Percentiles rank a stretch among this genome's conserved stretches.
phyloP scores from a whole-genome alignment of 2,329 filamentous ascomycete species.

The Penicillium nordicum region DNA sequence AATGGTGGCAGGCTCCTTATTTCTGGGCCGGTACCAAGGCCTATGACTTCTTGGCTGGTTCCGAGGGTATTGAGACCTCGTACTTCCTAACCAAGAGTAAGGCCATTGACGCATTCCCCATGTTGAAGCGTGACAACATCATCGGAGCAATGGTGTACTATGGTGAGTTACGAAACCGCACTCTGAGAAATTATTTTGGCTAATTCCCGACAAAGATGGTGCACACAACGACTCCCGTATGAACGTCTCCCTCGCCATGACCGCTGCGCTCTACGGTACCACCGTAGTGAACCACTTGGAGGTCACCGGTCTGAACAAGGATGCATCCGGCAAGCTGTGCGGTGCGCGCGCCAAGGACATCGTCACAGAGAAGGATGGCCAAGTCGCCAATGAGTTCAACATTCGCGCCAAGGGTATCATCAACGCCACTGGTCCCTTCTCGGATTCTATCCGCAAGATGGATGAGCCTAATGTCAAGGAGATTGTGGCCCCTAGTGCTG shows the following conservation, averaged over 20 bases:
- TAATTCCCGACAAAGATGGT: conserved; percentile 57
- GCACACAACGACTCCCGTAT: conserved; percentile 90
- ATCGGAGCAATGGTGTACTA: conserved; percentile 86
- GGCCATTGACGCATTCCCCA: conserved; percentile 81
- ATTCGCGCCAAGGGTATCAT: conserved; percentile 78
- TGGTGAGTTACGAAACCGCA: conserved; percentile 42
- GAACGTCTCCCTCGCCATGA: conserved; percentile 87
- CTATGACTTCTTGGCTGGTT: conserved; percentile 81
- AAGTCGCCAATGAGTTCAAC: conserved; percentile 60
- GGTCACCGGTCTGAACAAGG: conserved; percentile 72
- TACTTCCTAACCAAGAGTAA: conserved; percentile 86
- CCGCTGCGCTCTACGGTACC: conserved; percentile 78
- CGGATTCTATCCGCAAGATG: conserved; percentile 79
- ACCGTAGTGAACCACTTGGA: conserved; percentile 82
- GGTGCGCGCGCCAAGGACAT: conserved; percentile 72
- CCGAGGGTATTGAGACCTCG: conserved; percentile 82
- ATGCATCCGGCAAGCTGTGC: conserved; percentile 67
- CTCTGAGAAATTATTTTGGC: neutral
- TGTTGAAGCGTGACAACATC: conserved; percentile 76
- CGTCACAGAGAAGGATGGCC: conserved; percentile 63
- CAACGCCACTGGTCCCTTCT: conserved; percentile 86
- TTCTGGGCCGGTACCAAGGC: conserved; percentile 70
- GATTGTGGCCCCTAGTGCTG: conserved; percentile 80
- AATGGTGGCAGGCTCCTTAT: conserved; percentile 79
- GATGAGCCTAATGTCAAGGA: conserved; percentile 69